These are phyloP conservation scores for Talaromyces albobiverticillius DNA, from an alignment of 2,329 filamentous ascomycete species.

Conservation along the genomic window DNA sequence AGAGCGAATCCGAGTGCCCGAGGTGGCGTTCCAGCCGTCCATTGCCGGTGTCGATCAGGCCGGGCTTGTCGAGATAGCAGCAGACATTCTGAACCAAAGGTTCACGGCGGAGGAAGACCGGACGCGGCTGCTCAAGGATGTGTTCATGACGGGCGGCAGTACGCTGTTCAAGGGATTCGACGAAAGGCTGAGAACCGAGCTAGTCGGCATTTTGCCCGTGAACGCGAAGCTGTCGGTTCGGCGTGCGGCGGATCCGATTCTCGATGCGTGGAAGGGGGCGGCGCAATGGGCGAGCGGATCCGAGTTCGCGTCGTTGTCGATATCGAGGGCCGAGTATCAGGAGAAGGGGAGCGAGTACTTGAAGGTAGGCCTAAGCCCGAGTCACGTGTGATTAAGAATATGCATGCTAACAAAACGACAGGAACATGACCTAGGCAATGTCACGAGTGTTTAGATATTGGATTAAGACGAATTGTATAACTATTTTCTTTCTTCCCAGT, in stretches of 20 bases:
- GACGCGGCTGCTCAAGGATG: conserved; percentile 72
- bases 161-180: conserved; percentile 85
- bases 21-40: conserved; percentile 87
- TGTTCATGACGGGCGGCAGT: conserved; percentile 94
- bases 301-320: conserved; percentile 61
- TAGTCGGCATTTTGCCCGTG: conserved; percentile 69
- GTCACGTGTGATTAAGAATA: background rate
- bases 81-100: conserved; percentile 83
- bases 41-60: conserved; percentile 93
- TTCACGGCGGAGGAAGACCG: conserved; percentile 58
- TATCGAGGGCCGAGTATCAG: conserved; percentile 77
- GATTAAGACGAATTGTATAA: background rate
- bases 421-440: conserved; percentile 39
- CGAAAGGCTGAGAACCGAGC: conserved; percentile 69
- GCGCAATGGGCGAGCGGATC: conserved; percentile 68
- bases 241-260: conserved; percentile 68
- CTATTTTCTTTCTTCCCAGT: background rate
- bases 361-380: conserved; percentile 55
- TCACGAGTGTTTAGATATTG: conserved; percentile 17
- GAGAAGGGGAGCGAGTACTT: conserved; percentile 95
- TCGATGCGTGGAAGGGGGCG: conserved; percentile 93
- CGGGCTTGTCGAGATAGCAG: conserved; percentile 85
- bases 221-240: conserved; percentile 67
- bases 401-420: conserved; percentile 14
- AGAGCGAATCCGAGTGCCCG: conserved; percentile 88